Evolutionary conservation across 768 basidiomycete genomes (phyloP).

Genomic region (Boletus tylopilopsis): DNA sequence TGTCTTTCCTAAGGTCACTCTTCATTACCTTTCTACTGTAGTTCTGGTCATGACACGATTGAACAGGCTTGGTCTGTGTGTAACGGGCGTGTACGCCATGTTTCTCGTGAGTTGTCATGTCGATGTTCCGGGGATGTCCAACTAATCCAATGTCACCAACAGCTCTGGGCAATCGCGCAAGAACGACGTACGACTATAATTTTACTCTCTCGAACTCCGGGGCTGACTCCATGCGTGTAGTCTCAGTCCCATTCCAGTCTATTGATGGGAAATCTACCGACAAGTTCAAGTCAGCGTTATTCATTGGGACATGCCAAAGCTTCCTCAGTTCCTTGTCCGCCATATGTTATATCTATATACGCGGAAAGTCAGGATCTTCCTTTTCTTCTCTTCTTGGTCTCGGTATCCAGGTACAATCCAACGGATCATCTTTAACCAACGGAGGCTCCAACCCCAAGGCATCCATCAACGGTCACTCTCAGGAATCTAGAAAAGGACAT

Average conservation of each 20-base stretch:
- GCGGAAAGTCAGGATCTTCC: constrained; percentile 51
- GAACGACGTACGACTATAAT: constrained; percentile 66
- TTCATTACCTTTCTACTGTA: background rate
- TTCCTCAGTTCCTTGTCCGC: constrained; percentile 73
- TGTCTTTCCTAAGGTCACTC: constrained; percentile 28
- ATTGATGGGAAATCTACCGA: constrained; percentile 57
- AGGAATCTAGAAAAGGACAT: constrained; percentile 23
- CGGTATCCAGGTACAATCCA: constrained; percentile 24
- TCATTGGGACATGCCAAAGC: constrained; percentile 85
- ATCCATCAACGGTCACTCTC: constrained; percentile 32
- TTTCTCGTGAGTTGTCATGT: constrained; percentile 63
- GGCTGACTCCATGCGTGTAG: constrained; percentile 34
- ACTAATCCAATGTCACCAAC: constrained; percentile 5
- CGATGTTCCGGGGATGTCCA: background rate
- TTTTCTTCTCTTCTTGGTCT: constrained; percentile 62
- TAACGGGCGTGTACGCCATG: constrained; percentile 88
- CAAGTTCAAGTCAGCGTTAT: constrained; percentile 82
- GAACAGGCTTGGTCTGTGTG: constrained; percentile 66
- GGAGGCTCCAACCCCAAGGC: constrained; percentile 33
- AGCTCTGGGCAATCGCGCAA: constrained; percentile 93
- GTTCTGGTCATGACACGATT: background rate
- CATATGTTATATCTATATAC: constrained; percentile 66
- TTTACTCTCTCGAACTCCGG: background rate
- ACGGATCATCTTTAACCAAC: constrained; percentile 24
- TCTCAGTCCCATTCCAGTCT: constrained; percentile 80